A percentile compares a stretch with the other conserved stretches of the same genome.
Conservation (phyloP, 768 basidiomycete species). For the Macrocybe gigantea region DNA sequence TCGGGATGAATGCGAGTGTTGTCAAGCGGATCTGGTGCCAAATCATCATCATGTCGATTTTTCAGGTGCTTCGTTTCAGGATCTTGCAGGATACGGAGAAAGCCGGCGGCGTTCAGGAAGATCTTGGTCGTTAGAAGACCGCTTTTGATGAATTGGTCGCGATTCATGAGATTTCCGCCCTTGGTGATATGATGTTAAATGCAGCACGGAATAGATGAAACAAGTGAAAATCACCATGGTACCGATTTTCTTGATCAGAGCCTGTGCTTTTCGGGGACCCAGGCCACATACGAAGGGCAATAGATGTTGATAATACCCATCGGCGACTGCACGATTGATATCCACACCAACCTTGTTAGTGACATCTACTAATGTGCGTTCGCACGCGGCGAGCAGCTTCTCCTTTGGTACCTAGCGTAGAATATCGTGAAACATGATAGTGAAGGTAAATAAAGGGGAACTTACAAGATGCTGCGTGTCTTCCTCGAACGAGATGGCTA, state of each 20-base stretch:
- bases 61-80: constrained; percentile 55
- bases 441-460: constrained; percentile 8
- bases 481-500: constrained; percentile 78
- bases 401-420: constrained; percentile 71
- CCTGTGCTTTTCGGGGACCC: constrained; percentile 90
- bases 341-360: constrained; percentile 94
- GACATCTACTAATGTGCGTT: constrained; percentile 84
- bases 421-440: constrained; percentile 1
- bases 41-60: constrained; percentile 62
- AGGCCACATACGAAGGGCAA: constrained; percentile 90
- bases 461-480: constrained; percentile 82
- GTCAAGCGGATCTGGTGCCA: constrained; percentile 84
- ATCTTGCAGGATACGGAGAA: constrained; percentile 81
- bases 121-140: constrained; percentile 79
- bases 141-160: constrained; percentile 82
- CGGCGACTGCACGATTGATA: constrained; percentile 87
- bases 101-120: constrained; percentile 90
- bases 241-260: constrained; percentile 75
- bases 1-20: constrained; percentile 95
- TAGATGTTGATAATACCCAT: constrained; percentile 83
- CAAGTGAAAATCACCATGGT: constrained; percentile 47
- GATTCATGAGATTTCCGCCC: constrained; percentile 85
- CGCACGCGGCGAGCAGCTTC: constrained; percentile 75
- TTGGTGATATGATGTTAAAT: constrained; percentile 22
- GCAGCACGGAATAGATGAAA: constrained; percentile 1